A percentile compares a stretch with the other conserved stretches of the same genome.
phyloP scores from a whole-genome alignment of 2,329 filamentous ascomycete species.

The Fusarium avenaceum region DNA sequence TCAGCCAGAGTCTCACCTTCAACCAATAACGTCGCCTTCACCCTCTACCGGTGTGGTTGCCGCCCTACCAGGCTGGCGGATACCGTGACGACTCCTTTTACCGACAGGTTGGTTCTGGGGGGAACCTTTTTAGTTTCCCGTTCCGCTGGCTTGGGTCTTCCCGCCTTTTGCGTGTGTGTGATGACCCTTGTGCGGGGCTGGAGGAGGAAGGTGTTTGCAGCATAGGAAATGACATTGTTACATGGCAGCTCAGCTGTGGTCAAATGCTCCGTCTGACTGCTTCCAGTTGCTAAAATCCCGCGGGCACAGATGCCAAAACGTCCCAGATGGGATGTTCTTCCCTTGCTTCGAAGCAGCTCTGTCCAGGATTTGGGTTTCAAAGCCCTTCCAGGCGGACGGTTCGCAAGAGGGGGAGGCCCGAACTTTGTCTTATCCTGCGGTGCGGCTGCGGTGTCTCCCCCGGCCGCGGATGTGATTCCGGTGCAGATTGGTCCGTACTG shows the following conservation, averaged over 20 bases:
- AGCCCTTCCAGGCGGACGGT: constrained; percentile 5
- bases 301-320: constrained; percentile 11
- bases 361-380: constrained; percentile 14
- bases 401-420: constrained; percentile 2
- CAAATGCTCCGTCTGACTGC: constrained; percentile 29
- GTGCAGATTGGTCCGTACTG: constrained; percentile 20
- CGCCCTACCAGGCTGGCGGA: constrained; percentile 29
- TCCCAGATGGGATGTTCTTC: constrained; percentile 3
- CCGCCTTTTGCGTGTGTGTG: too few relatives aligned
- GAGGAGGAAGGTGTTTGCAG: constrained; percentile 17
- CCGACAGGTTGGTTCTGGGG: constrained; percentile 25
- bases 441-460: not conserved
- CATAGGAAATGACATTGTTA: not conserved
- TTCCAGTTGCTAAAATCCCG: not conserved
- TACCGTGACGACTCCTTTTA: constrained; percentile 25
- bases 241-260: constrained; percentile 6
- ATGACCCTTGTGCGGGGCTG: not conserved
- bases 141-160: constrained; percentile 12
- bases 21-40: not conserved
- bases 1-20: not conserved
- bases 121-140: not conserved
- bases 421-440: not conserved
- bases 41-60: constrained; percentile 5
- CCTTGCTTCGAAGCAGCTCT: not conserved
- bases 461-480: constrained; percentile 32